phyloP scores from a whole-genome alignment of 805 yeast genomes.

The Ogataea chonburiensis region DNA sequence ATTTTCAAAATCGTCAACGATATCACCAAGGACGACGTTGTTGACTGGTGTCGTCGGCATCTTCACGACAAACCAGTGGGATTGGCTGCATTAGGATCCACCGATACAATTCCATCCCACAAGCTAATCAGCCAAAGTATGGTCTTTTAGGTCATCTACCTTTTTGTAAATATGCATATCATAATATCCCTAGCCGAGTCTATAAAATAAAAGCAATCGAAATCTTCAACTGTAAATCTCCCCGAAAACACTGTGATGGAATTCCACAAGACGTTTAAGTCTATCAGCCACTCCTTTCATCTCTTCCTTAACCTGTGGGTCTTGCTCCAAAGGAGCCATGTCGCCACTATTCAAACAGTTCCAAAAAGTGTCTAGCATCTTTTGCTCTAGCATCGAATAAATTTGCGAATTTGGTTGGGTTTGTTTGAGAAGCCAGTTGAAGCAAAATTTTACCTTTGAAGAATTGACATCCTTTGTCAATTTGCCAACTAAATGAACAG shows the following conservation, averaged over 20 bases:
- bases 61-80: slow-evolving; percentile 78
- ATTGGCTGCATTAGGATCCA: slow-evolving; percentile 87
- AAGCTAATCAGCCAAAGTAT: slow-evolving; percentile 47
- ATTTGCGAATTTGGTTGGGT: slow-evolving; percentile 81
- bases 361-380: slow-evolving; percentile 50
- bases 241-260: slow-evolving; percentile 85
- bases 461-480: slow-evolving; percentile 30
- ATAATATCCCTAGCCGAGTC: slow-evolving; percentile 11
- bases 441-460: slow-evolving; percentile 57
- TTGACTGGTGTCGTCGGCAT: slow-evolving; percentile 84
- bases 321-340: slow-evolving; percentile 21
- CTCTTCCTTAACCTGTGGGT: slow-evolving; percentile 43
- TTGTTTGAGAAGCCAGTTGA: slow-evolving; percentile 80
- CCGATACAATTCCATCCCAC: slow-evolving; percentile 67
- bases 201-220: slow-evolving; percentile 9
- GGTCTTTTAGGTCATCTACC: slow-evolving; percentile 8
- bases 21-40: slow-evolving; percentile 76
- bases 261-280: slow-evolving; percentile 62
- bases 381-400: slow-evolving; percentile 71
- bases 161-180: slow-evolving; percentile 10
- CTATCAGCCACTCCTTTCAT: slow-evolving; percentile 57
- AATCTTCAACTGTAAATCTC: slow-evolving; percentile 47
- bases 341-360: slow-evolving; percentile 17
- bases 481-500: slow-evolving; percentile 61
- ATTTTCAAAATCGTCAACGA: slow-evolving; percentile 72